A percentile compares a stretch with the other conserved stretches of the same genome.
phyloP scores from a whole-genome alignment of 192 early-diverging fungal species.

The Gonapodya sp. region DNA sequence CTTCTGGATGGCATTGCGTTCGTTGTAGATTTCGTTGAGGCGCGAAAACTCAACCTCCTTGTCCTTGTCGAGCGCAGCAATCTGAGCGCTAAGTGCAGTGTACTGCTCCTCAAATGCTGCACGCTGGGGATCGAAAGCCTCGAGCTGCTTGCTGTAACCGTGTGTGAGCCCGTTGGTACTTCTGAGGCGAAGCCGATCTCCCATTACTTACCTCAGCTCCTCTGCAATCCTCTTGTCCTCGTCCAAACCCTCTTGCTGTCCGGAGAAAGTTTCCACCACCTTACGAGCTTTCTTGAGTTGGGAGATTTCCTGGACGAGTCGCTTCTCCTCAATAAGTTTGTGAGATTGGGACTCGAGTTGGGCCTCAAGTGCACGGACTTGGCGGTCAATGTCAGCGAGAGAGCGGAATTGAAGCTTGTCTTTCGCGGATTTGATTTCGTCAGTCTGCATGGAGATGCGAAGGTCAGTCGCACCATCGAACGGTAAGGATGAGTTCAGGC shows the following conservation, averaged over 20 bases:
- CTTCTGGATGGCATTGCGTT: neutral
- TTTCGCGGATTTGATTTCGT: neutral
- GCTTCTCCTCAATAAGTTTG: constrained; percentile 6
- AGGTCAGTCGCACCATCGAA: no score
- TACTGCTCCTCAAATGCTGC: neutral
- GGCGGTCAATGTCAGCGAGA: neutral
- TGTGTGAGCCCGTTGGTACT: no score
- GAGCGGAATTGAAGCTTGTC: constrained; percentile 6
- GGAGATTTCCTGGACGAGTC: constrained; percentile 5
- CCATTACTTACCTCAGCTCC: neutral
- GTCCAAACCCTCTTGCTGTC: constrained; percentile 8
- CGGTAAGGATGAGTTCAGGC: no score
- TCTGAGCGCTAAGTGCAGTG: neutral
- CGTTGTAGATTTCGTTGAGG: constrained; percentile 8
- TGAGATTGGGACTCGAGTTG: neutral
- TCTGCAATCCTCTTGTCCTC: constrained; percentile 2
- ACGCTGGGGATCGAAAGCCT: constrained; percentile 7
- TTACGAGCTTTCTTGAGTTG: constrained; percentile 3
- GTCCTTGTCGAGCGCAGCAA: constrained; percentile 4
- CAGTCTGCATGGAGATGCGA: neutral
- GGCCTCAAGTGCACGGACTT: neutral
- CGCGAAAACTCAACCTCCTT: neutral
- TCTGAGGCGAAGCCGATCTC: neutral
- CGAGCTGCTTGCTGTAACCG: neutral
- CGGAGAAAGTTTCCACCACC: constrained; percentile 1